phyloP scores from a whole-genome alignment of 495 filamentous ascomycete species.

The Xylaria intraflava region DNA sequence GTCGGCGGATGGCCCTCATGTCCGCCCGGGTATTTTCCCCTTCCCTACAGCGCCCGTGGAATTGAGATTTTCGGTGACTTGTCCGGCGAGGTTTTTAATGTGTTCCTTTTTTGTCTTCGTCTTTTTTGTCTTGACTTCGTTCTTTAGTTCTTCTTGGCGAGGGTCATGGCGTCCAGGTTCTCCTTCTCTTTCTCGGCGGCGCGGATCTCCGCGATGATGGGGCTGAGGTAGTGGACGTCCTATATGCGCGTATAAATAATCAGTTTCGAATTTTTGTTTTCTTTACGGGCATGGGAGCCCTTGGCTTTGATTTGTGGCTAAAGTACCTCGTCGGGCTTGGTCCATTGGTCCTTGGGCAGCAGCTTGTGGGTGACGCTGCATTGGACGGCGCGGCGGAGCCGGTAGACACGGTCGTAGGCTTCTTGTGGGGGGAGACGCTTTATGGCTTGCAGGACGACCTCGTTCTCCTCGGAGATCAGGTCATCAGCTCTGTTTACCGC shows the following conservation, averaged over 20 bases:
- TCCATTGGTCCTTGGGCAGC: conserved; percentile 76
- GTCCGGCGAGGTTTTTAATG: no score
- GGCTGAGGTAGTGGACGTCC: conserved; percentile 72
- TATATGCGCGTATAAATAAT: conserved; percentile 33
- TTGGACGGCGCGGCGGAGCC: conserved; percentile 91
- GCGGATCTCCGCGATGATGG: conserved; percentile 77
- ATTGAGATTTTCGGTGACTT: background rate
- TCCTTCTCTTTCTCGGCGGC: conserved; percentile 72
- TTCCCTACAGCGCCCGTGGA: background rate
- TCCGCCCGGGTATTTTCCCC: no score
- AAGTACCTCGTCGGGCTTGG: conserved; percentile 40
- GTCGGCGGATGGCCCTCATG: no score
- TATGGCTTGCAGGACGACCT: conserved; percentile 75
- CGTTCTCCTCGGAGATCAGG: conserved; percentile 84
- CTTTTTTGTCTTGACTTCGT: background rate
- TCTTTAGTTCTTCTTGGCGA: conserved; percentile 50
- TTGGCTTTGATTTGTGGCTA: background rate
- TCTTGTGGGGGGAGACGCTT: conserved; percentile 86
- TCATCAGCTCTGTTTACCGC: conserved; percentile 68
- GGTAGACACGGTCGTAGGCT: conserved; percentile 93
- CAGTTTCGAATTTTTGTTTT: background rate
- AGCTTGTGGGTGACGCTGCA: conserved; percentile 66
- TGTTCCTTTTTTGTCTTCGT: background rate
- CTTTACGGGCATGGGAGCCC: no score
- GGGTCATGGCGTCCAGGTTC: conserved; percentile 73